Conservation (phyloP, 176 grass and related monocot species). For the Paspalum notatum region DNA sequence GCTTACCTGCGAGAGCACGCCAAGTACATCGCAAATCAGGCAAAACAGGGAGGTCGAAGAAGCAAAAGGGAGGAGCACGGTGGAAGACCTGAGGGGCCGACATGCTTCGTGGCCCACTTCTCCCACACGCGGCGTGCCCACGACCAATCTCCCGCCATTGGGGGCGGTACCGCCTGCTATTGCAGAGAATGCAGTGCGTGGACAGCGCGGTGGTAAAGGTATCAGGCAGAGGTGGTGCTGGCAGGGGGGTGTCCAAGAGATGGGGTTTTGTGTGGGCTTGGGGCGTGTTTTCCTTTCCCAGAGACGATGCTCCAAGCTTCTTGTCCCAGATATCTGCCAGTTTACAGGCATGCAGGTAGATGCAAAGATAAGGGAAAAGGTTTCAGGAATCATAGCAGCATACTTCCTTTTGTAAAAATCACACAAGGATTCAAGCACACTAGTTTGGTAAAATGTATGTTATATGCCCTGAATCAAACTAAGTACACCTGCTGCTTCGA, state of each 20-base stretch:
- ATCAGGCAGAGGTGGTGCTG: neutral
- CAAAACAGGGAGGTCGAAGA: neutral
- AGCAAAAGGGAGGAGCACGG: neutral
- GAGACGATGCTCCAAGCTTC: too few species aligned
- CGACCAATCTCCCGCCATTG: constrained; percentile 71
- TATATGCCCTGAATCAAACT: neutral
- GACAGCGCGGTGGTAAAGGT: neutral
- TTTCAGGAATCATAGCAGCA: neutral
- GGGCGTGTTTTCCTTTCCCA: too few species aligned
- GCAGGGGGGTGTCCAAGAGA: too few species aligned
- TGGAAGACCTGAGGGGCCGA: constrained; percentile 58
- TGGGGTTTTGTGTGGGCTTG: too few species aligned
- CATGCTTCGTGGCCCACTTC: constrained; percentile 69
- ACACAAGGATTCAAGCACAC: neutral
- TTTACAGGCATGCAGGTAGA: too few species aligned
- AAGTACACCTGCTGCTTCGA: neutral
- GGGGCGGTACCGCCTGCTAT: neutral
- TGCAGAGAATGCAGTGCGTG: neutral
- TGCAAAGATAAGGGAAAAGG: neutral
- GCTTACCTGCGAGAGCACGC: constrained; percentile 54
- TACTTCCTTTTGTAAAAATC: neutral
- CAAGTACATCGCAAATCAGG: neutral
- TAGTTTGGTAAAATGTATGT: neutral
- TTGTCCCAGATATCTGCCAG: too few species aligned
- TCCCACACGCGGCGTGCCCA: constrained; percentile 72